These are phyloP conservation scores for Carex myosuroides DNA, from an alignment of 176 grass and related monocot species.

Conservation along the genomic window DNA sequence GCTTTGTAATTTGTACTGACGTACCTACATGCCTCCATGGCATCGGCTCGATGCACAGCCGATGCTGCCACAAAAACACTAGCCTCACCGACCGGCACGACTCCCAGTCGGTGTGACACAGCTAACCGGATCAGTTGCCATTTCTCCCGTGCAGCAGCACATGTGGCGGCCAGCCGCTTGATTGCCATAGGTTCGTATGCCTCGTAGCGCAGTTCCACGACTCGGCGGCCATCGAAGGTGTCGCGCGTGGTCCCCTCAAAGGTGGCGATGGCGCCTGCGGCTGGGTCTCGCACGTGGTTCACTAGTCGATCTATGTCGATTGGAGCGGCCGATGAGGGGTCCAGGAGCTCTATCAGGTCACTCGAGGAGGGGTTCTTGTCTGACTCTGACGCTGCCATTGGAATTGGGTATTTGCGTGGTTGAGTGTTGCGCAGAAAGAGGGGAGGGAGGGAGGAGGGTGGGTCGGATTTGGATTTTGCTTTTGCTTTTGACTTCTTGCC, in stretches of 20 bases:
- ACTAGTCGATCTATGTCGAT: conserved; percentile 53
- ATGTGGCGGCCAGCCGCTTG: conserved; percentile 42
- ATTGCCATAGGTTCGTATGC: conserved; percentile 77
- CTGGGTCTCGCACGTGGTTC: conserved; percentile 69
- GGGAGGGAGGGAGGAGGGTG: neutral
- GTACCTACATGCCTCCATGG: conserved; percentile 69
- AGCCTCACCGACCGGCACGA: conserved; percentile 62
- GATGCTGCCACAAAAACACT: conserved; percentile 87
- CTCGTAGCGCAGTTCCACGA: conserved; percentile 87
- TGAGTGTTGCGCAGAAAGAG: conserved; percentile 23
- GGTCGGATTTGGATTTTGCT: neutral
- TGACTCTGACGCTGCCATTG: conserved; percentile 16
- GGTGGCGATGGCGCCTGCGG: conserved; percentile 82
- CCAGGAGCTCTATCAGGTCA: conserved; percentile 69
- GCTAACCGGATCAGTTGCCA: conserved; percentile 53
- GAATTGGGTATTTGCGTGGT: neutral
- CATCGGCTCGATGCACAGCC: conserved; percentile 76
- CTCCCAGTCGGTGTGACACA: conserved; percentile 62
- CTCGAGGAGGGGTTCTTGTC: neutral
- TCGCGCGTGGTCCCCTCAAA: conserved; percentile 87
- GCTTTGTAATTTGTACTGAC: neutral
- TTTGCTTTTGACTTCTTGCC: neutral
- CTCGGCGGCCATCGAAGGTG: conserved; percentile 69
- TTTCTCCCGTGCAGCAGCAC: conserved; percentile 37
- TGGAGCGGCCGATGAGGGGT: conserved; percentile 31